phyloP scores from a whole-genome alignment of 2,329 filamentous ascomycete genomes.

The Pseudocercospora musae region DNA sequence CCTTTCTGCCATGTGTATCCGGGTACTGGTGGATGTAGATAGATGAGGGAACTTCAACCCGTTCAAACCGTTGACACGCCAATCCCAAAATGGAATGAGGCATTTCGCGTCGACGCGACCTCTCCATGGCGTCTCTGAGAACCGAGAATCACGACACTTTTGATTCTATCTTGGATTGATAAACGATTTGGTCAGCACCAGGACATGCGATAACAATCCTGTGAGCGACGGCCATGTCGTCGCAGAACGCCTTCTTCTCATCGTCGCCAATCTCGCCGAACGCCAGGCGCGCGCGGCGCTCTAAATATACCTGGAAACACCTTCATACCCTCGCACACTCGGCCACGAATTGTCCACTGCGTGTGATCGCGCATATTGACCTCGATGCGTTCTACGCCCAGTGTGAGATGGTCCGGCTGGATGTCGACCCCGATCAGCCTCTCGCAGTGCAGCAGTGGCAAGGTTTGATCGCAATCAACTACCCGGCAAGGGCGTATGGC shows the following conservation, averaged over 20 bases:
- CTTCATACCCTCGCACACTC: constrained; percentile 71
- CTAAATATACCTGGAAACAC: constrained; percentile 81
- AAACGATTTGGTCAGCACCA: neutral
- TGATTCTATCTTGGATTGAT: neutral
- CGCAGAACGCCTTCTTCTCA: constrained; percentile 30
- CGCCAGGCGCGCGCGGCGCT: constrained; percentile 43
- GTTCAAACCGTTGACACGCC: neutral
- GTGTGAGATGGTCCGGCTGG: constrained; percentile 87
- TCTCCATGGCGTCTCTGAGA: too few species aligned
- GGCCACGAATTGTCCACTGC: constrained; percentile 70
- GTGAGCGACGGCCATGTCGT: constrained; percentile 21
- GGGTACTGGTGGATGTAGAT: too few species aligned
- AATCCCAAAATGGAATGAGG: neutral
- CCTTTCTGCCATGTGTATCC: too few species aligned
- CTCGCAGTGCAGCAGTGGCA: constrained; percentile 96
- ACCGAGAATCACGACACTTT: neutral
- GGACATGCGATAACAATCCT: neutral
- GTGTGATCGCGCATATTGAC: constrained; percentile 87
- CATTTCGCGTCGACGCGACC: neutral
- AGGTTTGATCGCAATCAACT: constrained; percentile 93
- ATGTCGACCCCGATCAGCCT: constrained; percentile 69
- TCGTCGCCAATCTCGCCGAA: constrained; percentile 25
- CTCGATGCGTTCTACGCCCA: constrained; percentile 95
- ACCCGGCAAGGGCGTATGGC: constrained; percentile 77
- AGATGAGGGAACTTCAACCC: too few species aligned